These are phyloP conservation scores for Boehmeria nivea DNA, from an alignment of 306 rosid species.

Conservation along the genomic window DNA sequence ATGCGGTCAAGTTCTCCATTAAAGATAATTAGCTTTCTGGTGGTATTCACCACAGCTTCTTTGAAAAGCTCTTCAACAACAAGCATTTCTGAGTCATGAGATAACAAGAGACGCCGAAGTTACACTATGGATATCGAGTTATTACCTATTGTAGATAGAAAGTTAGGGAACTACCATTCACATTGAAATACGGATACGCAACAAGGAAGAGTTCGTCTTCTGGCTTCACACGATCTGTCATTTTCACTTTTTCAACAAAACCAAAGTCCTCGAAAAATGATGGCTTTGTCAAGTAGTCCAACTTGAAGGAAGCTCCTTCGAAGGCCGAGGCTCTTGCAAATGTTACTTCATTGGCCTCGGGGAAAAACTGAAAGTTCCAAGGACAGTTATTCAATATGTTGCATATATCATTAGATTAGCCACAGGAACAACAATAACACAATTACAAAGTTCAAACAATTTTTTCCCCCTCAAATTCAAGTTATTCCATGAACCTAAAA, in stretches of 20 bases:
- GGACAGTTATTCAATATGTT: conserved; percentile 25
- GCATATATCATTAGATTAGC: conserved; percentile 7
- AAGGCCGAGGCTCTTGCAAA: conserved; percentile 77
- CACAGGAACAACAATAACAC: too few species aligned
- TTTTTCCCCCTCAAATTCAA: too few species aligned
- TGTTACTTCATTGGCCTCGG: conserved; percentile 91
- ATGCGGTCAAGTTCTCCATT: conserved; percentile 95
- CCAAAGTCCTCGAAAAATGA: conserved; percentile 95
- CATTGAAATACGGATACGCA: conserved; percentile 92
- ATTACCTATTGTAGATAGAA: conserved; percentile 11
- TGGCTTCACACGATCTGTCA: conserved; percentile 79
- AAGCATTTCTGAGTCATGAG: conserved; percentile 70
- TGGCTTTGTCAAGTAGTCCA: conserved; percentile 94
- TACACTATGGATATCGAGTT: background rate
- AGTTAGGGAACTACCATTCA: conserved; percentile 59
- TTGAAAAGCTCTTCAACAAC: conserved; percentile 93
- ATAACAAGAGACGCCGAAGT: conserved; percentile 22
- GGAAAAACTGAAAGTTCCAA: conserved; percentile 67
- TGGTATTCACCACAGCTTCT: conserved; percentile 76
- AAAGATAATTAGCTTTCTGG: conserved; percentile 73
- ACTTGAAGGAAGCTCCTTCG: conserved; percentile 73
- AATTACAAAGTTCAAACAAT: too few species aligned
- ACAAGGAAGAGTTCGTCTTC: conserved; percentile 84
- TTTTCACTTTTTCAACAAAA: conserved; percentile 74
- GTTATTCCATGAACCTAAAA: too few species aligned